These are phyloP conservation scores for Pythium biforme DNA, from an alignment of 352 stramenopile species.

Conservation along the genomic window DNA sequence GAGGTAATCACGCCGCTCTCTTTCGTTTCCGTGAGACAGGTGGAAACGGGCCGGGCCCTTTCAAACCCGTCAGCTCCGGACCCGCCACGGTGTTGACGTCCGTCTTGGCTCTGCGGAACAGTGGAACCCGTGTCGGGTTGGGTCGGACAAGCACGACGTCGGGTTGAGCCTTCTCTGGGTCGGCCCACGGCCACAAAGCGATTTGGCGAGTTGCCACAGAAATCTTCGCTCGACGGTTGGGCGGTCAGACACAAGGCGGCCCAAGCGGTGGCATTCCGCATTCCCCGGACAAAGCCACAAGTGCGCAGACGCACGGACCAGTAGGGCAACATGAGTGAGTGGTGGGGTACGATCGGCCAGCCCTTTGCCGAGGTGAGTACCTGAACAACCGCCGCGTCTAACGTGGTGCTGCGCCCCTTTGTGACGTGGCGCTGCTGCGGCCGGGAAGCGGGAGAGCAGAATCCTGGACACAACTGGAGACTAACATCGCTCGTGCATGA, in stretches of 20 bases:
- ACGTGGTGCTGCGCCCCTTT: neutral
- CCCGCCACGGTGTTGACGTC: too few relatives aligned
- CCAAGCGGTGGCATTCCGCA: neutral
- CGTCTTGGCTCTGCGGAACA: neutral
- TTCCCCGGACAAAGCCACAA: neutral
- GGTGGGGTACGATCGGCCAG: conserved; percentile 75
- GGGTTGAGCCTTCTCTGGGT: neutral
- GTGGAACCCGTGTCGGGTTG: neutral
- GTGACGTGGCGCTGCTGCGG: neutral
- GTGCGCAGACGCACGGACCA: conserved; percentile 9
- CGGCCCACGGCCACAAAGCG: conserved; percentile 5
- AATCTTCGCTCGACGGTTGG: conserved; percentile 17
- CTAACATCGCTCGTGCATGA: neutral
- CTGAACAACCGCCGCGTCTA: conserved; percentile 1
- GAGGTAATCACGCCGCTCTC: neutral
- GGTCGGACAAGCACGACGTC: neutral
- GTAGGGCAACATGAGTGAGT: conserved; percentile 56
- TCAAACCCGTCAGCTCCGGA: neutral
- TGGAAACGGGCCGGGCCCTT: neutral
- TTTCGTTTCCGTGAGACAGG: conserved; percentile 20
- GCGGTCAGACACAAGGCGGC: neutral
- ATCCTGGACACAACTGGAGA: neutral
- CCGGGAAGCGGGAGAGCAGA: neutral
- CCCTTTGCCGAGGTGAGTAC: conserved; percentile 59
- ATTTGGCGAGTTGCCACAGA: conserved; percentile 8